A percentile compares a stretch with the other conserved stretches of the same genome.
Conservation (phyloP, 345 rosid species). For the Salix suchowensis region DNA sequence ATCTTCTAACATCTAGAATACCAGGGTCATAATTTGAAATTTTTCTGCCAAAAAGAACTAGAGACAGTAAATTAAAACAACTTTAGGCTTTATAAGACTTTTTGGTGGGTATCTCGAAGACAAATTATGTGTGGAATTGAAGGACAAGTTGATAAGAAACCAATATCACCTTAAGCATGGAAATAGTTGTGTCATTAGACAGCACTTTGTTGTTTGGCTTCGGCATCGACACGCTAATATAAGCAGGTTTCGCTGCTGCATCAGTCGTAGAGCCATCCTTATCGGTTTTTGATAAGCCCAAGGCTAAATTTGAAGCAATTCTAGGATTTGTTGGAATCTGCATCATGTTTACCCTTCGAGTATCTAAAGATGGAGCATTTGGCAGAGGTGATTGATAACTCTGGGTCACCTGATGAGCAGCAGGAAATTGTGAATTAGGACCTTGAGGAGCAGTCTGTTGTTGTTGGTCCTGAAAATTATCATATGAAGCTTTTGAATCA, state of each 20-base stretch:
- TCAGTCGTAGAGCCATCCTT: slow-evolving; percentile 46
- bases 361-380: slow-evolving; percentile 45
- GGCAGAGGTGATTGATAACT: slow-evolving; percentile 49
- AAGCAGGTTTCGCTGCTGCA: slow-evolving; percentile 69
- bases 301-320: slow-evolving; percentile 84
- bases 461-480: slow-evolving; percentile 60
- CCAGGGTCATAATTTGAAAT: background rate
- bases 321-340: slow-evolving; percentile 98
- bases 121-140: background rate
- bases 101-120: background rate
- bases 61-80: background rate
- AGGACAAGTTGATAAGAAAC: slow-evolving; percentile 8
- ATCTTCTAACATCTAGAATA: background rate
- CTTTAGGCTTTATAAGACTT: background rate
- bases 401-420: slow-evolving; percentile 48
- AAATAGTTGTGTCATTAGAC: slow-evolving; percentile 50
- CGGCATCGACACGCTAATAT: slow-evolving; percentile 66
- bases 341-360: slow-evolving; percentile 69
- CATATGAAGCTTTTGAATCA: slow-evolving; percentile 55
- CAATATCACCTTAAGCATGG: slow-evolving; percentile 60
- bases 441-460: slow-evolving; percentile 61
- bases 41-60: background rate
- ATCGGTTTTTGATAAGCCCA: slow-evolving; percentile 60
- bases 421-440: slow-evolving; percentile 48
- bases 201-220: slow-evolving; percentile 49